Evolutionary conservation across 2,329 filamentous ascomycete genomes (phyloP).

Genomic region (Torrubiellomyces zombiae): DNA sequence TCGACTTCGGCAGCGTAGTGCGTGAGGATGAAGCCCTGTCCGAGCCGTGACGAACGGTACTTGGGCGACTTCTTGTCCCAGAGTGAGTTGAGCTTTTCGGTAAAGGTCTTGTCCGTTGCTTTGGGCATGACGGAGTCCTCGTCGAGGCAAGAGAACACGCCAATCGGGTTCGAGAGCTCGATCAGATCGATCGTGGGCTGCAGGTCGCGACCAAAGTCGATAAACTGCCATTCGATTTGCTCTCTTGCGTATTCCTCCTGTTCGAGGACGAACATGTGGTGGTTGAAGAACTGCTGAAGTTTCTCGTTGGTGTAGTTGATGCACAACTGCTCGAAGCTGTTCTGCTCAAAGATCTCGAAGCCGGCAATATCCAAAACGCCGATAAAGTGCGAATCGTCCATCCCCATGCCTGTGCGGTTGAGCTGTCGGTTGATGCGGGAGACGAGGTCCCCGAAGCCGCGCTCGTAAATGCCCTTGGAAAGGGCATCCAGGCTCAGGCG

Average conservation of each 20-base stretch:
- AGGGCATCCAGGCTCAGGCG: slow-evolving; percentile 78
- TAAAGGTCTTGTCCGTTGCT: slow-evolving; percentile 91
- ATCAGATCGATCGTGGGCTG: slow-evolving; percentile 97
- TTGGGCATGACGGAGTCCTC: slow-evolving; percentile 99
- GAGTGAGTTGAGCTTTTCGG: slow-evolving; percentile 87
- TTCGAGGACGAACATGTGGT: slow-evolving; percentile 98
- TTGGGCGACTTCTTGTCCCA: slow-evolving; percentile 96
- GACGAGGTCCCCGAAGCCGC: slow-evolving; percentile 85
- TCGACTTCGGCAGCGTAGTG: slow-evolving; percentile 97
- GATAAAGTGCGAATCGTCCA: slow-evolving; percentile 89
- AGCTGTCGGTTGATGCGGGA: slow-evolving; percentile 81
- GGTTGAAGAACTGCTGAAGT: slow-evolving; percentile 97
- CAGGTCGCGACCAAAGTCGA: slow-evolving; percentile 92
- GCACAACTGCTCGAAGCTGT: slow-evolving; percentile 97
- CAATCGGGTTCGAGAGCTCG: slow-evolving; percentile 88
- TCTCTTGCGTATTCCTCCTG: slow-evolving; percentile 96
- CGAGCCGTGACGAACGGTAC: slow-evolving; percentile 74
- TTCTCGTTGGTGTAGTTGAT: slow-evolving; percentile 99
- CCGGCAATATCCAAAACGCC: slow-evolving; percentile 97
- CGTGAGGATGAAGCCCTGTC: slow-evolving; percentile 86
- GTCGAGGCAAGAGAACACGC: slow-evolving; percentile 95
- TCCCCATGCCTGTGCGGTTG: slow-evolving; percentile 65
- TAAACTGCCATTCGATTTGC: slow-evolving; percentile 99
- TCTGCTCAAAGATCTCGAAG: slow-evolving; percentile 96
- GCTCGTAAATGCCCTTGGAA: slow-evolving; percentile 94